Percentiles rank a stretch among this genome's conserved stretches.
These are phyloP conservation scores for Tetrapisispora phaffii DNA, from an alignment of 805 yeast genomes.

Conservation along the genomic window DNA sequence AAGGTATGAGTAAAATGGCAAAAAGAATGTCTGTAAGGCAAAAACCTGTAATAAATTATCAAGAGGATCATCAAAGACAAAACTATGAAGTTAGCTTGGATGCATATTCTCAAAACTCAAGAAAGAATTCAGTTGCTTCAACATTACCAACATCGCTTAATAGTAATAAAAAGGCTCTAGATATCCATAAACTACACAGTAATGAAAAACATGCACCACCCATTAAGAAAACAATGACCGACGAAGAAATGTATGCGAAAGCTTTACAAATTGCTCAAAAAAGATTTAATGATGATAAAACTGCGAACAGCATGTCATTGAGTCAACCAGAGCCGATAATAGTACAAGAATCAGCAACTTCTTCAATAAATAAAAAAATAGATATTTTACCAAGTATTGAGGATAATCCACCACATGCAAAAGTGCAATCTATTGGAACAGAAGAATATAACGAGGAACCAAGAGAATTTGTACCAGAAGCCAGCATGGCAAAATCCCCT, in stretches of 20 bases:
- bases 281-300: conserved; percentile 21
- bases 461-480: background rate
- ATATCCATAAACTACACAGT: background rate
- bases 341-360: background rate
- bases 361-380: background rate
- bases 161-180: background rate
- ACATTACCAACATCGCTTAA: background rate
- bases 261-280: conserved; percentile 51
- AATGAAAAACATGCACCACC: background rate
- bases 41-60: background rate
- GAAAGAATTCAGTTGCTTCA: background rate
- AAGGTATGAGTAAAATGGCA: conserved; percentile 16
- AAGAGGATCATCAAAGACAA: background rate
- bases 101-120: background rate
- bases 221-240: conserved; percentile 17
- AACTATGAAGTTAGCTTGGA: background rate
- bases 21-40: conserved; percentile 17
- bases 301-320: background rate
- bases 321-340: background rate
- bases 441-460: background rate
- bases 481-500: background rate
- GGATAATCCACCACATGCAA: background rate
- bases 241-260: conserved; percentile 45
- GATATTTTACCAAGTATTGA: background rate
- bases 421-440: background rate